Base-by-base conservation (phyloP, 768 basidiomycete species). In the Paxillus involutus region DNA sequence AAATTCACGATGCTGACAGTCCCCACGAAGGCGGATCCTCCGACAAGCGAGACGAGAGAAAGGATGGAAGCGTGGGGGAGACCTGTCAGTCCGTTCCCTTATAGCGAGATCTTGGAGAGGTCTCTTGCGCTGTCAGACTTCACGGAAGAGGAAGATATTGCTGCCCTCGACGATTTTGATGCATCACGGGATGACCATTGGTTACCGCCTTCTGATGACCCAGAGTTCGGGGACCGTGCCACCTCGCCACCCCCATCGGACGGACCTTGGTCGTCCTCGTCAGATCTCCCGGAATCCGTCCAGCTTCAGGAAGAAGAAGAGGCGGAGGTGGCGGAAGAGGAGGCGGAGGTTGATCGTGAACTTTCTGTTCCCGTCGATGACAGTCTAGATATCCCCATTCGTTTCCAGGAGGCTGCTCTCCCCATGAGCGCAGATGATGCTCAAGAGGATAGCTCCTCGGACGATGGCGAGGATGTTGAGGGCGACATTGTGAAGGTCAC, bases 401-500 rank as follows among this genome's bases (percentile, higher is more conserved):
- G 30, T 24, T 24, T 50, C 19, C 16, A 56, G 4, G 5, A 46
- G 7, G 17, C 36, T 21, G 19, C 19, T 44, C 47, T 24, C 4
- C 17, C 42, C 4, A 9, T 29, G 12, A 30, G 19, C 4, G 21
- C 11, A 5, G 43, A 33, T 24, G 52, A 44, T 1, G 42, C 44
- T 30, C 59, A 53, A 47, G 59, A 57, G 1, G 60, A 59, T 4
- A 57, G 50, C 48, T 58, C 59, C 13, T 60, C 59, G 30, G 69
- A 64, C 29, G 67, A 64, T 2, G 72, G 68, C 21, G 72, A 64
- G 11, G 72, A 66, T 17, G 62, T 70, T 26, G 69, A 73, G 4
- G 73, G 72, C 5, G 74, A 76, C 8, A 73, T 95, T 6, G 84
- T 97, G 58, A 88, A 90, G 73, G 89, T 96, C 56, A 86, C 86